phyloP scores from a whole-genome alignment of 73 alveolate species.

The Tetrahymena elliotti region DNA sequence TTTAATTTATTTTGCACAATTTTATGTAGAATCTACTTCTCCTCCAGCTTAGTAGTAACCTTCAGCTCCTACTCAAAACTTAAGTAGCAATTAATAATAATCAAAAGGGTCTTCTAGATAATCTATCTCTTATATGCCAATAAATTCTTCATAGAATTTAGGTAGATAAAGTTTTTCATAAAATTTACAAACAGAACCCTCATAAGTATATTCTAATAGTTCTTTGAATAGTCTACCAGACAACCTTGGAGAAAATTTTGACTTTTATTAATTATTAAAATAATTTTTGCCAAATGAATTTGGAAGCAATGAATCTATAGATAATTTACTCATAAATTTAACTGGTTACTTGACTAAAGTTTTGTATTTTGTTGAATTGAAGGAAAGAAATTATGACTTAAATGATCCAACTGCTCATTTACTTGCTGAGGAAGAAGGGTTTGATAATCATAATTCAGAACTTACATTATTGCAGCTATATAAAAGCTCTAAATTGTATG shows the following conservation, averaged over 20 bases:
- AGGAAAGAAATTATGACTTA: neutral
- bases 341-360: neutral
- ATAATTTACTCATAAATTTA: neutral
- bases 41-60: neutral
- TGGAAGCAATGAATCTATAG: neutral
- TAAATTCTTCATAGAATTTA: neutral
- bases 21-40: neutral
- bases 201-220: neutral
- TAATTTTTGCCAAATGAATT: neutral
- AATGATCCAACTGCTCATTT: neutral
- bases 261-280: neutral
- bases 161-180: neutral
- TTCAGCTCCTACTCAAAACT: neutral
- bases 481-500: neutral
- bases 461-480: neutral
- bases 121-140: neutral
- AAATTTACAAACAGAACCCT: neutral
- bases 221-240: neutral
- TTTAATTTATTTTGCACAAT: neutral
- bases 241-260: neutral
- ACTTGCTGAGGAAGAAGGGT: neutral
- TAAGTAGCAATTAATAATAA: neutral
- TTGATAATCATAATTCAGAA: neutral
- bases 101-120: neutral
- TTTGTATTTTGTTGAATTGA: neutral